Base-by-base conservation (phyloP, 495 filamentous ascomycete genomes). In the Trichocladium uniseriatum region DNA sequence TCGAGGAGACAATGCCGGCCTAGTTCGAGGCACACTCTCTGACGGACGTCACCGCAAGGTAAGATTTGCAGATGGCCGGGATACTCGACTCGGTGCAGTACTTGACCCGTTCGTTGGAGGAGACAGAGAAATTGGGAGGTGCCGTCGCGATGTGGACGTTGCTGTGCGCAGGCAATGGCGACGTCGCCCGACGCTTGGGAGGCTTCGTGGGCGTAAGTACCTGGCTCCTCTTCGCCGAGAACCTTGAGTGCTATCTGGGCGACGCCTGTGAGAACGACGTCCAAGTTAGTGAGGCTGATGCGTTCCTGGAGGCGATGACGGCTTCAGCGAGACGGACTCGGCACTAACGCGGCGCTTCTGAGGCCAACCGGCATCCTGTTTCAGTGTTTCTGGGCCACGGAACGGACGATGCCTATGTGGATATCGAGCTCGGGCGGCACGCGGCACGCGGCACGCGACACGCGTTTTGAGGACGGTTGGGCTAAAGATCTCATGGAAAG, bases 201-300 rank as follows among this genome's bases (percentile, higher is more conserved):
- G 73, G 53, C 2, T 68, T 71, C 43, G 52, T 76, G 39, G 75
- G 75, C 1, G 66, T 76, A 63, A 68, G 72, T 58, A 74, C 71
- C 29, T 78, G 70, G 69, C 51, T 78, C n/a, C 74, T 74, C n/a
- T 71, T 77, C 45, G 52, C 61, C 3, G 47, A 39, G 20, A 13
- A 42, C 3, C 15, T 49, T 5, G 47, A 49, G 22, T 3, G 29
- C 14, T 38, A 16, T 22, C 19, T 37, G 10, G 44, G 34, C 21
- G n/a, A n/a, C n/a, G n/a, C n/a, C n/a, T n/a, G n/a, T n/a, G 22
- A 14, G 24, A 5, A 22, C 13, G 24, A 13, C 13, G 15, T n/a
- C n/a, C 3, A 40, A 16, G 24, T 14, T 21, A 40, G 24, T 16
- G 24, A 40, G 6, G 32, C 38, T 10, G 48, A 24, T 8, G 24